Percentiles rank a stretch among this genome's conserved stretches.
Evolutionary conservation across 108 stramenopile genomes (phyloP).

Genomic region (Cyclotella atomus): DNA sequence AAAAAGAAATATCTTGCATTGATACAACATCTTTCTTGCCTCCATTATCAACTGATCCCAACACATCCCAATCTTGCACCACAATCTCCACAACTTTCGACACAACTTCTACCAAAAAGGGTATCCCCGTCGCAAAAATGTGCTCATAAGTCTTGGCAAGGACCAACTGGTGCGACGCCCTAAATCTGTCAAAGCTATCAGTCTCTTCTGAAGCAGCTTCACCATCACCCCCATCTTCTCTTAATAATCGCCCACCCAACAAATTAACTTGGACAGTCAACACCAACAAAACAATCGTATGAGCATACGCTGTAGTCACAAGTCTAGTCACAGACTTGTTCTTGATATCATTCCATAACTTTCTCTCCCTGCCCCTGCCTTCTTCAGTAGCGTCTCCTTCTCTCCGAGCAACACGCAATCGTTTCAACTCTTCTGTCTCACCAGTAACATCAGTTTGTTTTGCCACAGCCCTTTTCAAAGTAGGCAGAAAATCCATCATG

Average conservation of each 20-base stretch:
- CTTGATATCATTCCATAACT: slow-evolving; percentile 50
- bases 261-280: slow-evolving; percentile 57
- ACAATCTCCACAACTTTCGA: slow-evolving; percentile 15
- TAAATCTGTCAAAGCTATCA: slow-evolving; percentile 12
- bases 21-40: slow-evolving; percentile 20
- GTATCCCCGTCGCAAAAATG: slow-evolving; percentile 49
- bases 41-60: slow-evolving; percentile 19
- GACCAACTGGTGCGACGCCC: slow-evolving; percentile 48
- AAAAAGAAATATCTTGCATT: slow-evolving; percentile 32
- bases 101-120: slow-evolving; percentile 32
- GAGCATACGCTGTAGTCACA: slow-evolving; percentile 54
- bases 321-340: slow-evolving; percentile 51
- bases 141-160: slow-evolving; percentile 54
- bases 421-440: slow-evolving; percentile 45
- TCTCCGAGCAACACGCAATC: slow-evolving; percentile 1
- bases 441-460: slow-evolving; percentile 24
- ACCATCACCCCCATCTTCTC: slow-evolving; percentile 30
- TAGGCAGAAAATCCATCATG: slow-evolving; percentile 49
- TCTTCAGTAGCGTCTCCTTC: neutral
- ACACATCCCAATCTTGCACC: slow-evolving; percentile 43
- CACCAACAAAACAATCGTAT: slow-evolving; percentile 53
- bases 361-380: slow-evolving; percentile 4
- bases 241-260: slow-evolving; percentile 46
- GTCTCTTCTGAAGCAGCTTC: neutral
- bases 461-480: slow-evolving; percentile 32